Base-by-base conservation (phyloP, 2,329 filamentous ascomycete species). In the Aureobasidium sp. region DNA sequence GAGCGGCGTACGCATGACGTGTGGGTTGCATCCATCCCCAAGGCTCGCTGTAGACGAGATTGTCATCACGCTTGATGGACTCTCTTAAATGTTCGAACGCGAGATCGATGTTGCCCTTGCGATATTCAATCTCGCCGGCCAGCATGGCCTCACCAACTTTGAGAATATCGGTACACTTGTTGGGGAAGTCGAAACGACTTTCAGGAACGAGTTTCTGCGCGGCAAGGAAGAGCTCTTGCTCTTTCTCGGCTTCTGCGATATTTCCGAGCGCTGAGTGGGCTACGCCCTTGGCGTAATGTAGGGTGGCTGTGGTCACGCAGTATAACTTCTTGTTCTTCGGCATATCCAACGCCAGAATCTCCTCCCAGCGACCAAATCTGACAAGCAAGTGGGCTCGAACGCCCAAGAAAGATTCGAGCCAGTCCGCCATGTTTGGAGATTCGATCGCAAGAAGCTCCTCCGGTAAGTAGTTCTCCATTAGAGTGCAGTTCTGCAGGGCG, bases 11-110 rank as follows among this genome's bases (percentile, higher is more conserved):
- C 0, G 87, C 87, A 70, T 90, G 87, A 1, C 87, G 78, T 0
- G 84, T 81, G 0, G 87, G 87, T 68, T 89, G 86, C 87, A 90
- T 90, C 87, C 87, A 90, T 0, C 85, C 87, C 87, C 87, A 90
- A 0, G 87, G 87, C 70, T 91, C 87, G 64, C 86, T 84, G 64
- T 88, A 90, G 0, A 84, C 84, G 20, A 90, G 76, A 0, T 72
- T 73, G 67, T 88, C 86, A 63, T 87, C 84, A 1, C 82, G 76
- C 0, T 72, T 67, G 37, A 88, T 82, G 0, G 86, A 80, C n/a
- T 75, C 73, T 0, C 79, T 78, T 1, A 91, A 74, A 58, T 81
- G 77, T 0, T 72, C 67, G 67, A 88, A 89, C 0, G 87, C 88
- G 0, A 70, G 55, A 0, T 84, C 79, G 59, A 81, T 79, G 59